phyloP scores from a whole-genome alignment of 2,329 filamentous ascomycete genomes.

The Dactylellina cionopaga region DNA sequence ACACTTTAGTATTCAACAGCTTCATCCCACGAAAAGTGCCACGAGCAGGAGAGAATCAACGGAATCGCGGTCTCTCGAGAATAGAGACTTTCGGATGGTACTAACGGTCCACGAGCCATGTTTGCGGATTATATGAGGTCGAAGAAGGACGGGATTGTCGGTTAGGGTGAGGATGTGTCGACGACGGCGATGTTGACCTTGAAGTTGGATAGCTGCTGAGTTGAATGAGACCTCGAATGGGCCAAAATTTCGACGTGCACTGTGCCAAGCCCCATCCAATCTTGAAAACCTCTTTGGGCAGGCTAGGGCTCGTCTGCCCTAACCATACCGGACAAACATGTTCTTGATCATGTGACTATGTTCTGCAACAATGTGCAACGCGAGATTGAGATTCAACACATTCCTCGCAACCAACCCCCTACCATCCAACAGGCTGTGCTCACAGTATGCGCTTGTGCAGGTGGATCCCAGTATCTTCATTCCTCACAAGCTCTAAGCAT shows the following conservation, averaged over 20 bases:
- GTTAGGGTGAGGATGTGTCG: slow-evolving; percentile 29
- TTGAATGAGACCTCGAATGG: slow-evolving; percentile 39
- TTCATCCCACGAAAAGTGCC: slow-evolving; percentile 9
- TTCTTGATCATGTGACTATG: slow-evolving; percentile 10
- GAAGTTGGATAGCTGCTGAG: slow-evolving; percentile 45
- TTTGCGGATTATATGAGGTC: slow-evolving; percentile 44
- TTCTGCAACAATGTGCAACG: slow-evolving; percentile 40
- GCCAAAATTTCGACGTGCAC: slow-evolving; percentile 52
- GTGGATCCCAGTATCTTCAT: slow-evolving; percentile 25
- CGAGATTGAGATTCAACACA: slow-evolving; percentile 39
- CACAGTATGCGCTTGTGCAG: background rate
- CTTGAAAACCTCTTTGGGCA: slow-evolving; percentile 10
- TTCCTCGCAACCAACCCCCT: too few species aligned
- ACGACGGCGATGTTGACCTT: slow-evolving; percentile 38
- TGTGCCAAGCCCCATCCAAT: slow-evolving; percentile 40
- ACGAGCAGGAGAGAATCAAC: slow-evolving; percentile 14
- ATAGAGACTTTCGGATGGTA: slow-evolving; percentile 21
- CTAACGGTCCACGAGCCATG: slow-evolving; percentile 53
- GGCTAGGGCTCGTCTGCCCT: slow-evolving; percentile 43
- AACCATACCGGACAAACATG: slow-evolving; percentile 21
- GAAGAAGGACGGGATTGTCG: slow-evolving; percentile 40
- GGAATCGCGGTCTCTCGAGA: slow-evolving; percentile 10
- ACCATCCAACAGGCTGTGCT: background rate
- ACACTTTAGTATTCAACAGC: background rate
- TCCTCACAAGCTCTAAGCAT: slow-evolving; percentile 21